Base-by-base conservation (phyloP, 768 basidiomycete genomes). In the Coprinopsis marcescibilis region DNA sequence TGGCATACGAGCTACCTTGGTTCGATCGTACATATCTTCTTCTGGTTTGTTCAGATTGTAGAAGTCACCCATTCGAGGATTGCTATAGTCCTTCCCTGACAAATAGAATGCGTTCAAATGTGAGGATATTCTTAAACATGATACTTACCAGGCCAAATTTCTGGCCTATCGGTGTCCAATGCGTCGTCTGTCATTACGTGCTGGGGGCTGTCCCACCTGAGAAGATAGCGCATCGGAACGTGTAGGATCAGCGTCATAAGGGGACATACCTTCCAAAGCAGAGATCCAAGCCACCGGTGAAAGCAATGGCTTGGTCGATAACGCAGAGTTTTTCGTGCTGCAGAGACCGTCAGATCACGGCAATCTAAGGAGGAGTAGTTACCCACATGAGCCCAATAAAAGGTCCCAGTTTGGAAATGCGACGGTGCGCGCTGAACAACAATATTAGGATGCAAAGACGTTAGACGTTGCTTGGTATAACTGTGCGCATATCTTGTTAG, bases 281-380 rank as follows among this genome's bases (percentile, higher is more conserved):
- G 26, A 95, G 75, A 64, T 99, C 96, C 34, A 99, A 66, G 2
- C 96, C 96, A 14, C 96, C 96, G 90, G 92, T 96, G 67, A 98
- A 99, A 0, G 89, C 94, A 52, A 98, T 96, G 1, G 91, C 81
- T 61, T 96, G 89, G 61, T 99, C 96, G 51, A 99, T 89, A 12
- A 97, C 92, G 59, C 95, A 98, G 52, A 99, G 60, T 61, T 99
- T 99, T 72, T 99, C 96, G 64, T 98, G 96, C 90, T 94, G 48
- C 8, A 49, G 45, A 30, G 13, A 20, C 19, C 50, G 32, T 17
- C 32, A 30, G 25, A 20, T 19, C 40, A 24, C 20, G 27, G 23
- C 42, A 32, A 17, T 41, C 33, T 19, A 35, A 17, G 23, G 20
- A 23, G 26, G 19, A 50, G 14, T 23, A 12, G 19, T 40, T 26